These are phyloP conservation scores for Candida fluviatilis DNA, from an alignment of 805 yeast genomes.

Conservation along the genomic window DNA sequence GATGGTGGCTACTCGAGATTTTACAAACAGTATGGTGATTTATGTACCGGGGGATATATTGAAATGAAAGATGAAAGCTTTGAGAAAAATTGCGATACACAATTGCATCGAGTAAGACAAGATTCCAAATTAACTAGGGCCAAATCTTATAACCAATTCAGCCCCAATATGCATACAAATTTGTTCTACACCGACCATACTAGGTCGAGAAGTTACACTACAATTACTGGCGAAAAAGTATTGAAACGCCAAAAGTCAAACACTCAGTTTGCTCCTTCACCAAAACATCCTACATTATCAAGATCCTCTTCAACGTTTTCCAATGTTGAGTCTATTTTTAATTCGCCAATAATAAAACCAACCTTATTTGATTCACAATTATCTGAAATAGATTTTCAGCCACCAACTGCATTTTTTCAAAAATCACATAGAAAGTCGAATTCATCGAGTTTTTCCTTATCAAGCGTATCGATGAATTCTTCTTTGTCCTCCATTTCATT, in stretches of 20 bases:
- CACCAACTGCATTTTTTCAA: constrained; percentile 24
- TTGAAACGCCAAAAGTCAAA: constrained; percentile 28
- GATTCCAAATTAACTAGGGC: constrained; percentile 40
- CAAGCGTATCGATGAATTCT: constrained; percentile 26
- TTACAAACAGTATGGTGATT: constrained; percentile 50
- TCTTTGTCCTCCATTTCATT: constrained; percentile 25
- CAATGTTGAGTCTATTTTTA: constrained; percentile 17
- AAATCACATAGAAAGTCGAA: constrained; percentile 13
- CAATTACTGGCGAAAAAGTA: constrained; percentile 26
- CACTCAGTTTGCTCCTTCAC: constrained; percentile 6
- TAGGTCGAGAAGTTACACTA: constrained; percentile 22
- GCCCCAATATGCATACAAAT: background rate
- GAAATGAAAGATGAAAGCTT: constrained; percentile 63
- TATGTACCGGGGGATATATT: constrained; percentile 81
- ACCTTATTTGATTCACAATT: constrained; percentile 1
- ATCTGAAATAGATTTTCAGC: constrained; percentile 20
- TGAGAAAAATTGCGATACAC: constrained; percentile 41
- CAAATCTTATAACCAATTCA: constrained; percentile 28
- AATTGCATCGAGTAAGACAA: constrained; percentile 40
- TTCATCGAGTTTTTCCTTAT: constrained; percentile 16
- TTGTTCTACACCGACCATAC: constrained; percentile 12
- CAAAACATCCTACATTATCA: constrained; percentile 7
- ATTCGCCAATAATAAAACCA: constrained; percentile 3
- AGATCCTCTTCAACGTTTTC: constrained; percentile 19
- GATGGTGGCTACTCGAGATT: constrained; percentile 90